Base-by-base conservation (phyloP, 805 yeast genomes). In the Wickerhamiella parazyma region DNA sequence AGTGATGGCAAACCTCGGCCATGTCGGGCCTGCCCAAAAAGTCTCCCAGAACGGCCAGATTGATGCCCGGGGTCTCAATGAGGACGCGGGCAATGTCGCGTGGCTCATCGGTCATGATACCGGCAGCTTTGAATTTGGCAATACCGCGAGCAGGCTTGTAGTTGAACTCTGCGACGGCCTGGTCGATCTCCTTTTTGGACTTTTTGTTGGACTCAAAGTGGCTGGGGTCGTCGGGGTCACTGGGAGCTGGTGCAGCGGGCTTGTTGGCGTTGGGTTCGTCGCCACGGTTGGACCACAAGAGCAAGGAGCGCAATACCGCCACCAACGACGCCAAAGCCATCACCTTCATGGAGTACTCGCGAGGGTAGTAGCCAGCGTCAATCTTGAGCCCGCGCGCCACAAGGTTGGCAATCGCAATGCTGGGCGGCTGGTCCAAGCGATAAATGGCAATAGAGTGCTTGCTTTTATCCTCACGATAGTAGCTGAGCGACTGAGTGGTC, bases 1-100 rank as follows among this genome's bases (percentile, higher is more conserved):
- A 91, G 5, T 85, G 80, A 61, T 87, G 95, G 96, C 89, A 86
- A 31, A 80, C 75, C 3, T 79, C 77, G 48, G 84, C 74, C 58
- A 84, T 80, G 49, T 78, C 78, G 28, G 89, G 94, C 54, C 83
- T 95, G 43, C 98, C 98, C 47, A 91, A 66, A 57, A 70, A 91
- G 55, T 89, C 97, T 42, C 99, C 99, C 45, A 93, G 70, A 6
- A 74, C 74, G 0, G 87, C 71, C 57, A 87, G 80, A 57, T 86
- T 94, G 42, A 91, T 66, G 0, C 89, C 82, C 34, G 78, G 85
- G 1, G 75, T 71, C 18, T 63, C 65, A 37, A 84, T 61, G 42
- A 91, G 63, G 61, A 91, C 85, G 45, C 63, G 58, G 0, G 96
- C 97, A 50, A 91, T 75, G 7, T 75, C 76, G 4, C 55, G 56